Conservation (phyloP, 1,139 yeast species). For the Yamadazyma buinensis region DNA sequence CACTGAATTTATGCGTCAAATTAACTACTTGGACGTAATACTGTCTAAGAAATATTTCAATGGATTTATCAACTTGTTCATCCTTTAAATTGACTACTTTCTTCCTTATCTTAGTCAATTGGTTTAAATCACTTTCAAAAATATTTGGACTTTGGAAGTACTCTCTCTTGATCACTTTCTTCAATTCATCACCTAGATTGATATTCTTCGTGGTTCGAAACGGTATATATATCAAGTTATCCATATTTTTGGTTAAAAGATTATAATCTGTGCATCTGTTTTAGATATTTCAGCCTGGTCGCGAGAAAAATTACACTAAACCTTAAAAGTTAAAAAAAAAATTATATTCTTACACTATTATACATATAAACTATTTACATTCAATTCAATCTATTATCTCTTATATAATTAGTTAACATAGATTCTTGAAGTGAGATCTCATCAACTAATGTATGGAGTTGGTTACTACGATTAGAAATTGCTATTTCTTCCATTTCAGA, state of each 20-base stretch:
- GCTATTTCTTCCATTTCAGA: slow-evolving; percentile 5
- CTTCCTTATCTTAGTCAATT: slow-evolving; percentile 27
- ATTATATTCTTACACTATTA: slow-evolving; percentile 1
- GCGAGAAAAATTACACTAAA: too few species aligned
- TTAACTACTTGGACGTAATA: slow-evolving; percentile 31
- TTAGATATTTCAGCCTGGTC: too few species aligned
- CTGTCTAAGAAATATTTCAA: slow-evolving; percentile 19
- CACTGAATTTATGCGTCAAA: slow-evolving; percentile 38
- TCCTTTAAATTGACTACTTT: slow-evolving; percentile 20
- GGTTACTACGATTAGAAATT: slow-evolving; percentile 3
- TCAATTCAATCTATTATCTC: too few species aligned
- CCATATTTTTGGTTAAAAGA: slow-evolving; percentile 17
- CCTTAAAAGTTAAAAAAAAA: neutral
- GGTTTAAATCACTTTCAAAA: slow-evolving; percentile 50
- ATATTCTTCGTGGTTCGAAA: slow-evolving; percentile 47
- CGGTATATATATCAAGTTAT: slow-evolving; percentile 49
- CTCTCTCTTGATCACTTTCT: slow-evolving; percentile 50
- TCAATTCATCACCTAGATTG: slow-evolving; percentile 44
- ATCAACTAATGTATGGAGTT: slow-evolving; percentile 3
- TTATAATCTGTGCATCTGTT: too few species aligned
- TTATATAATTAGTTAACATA: neutral
- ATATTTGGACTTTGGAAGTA: slow-evolving; percentile 63
- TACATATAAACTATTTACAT: too few species aligned
- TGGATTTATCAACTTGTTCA: slow-evolving; percentile 15
- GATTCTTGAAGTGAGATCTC: slow-evolving; percentile 2